Base-by-base conservation (phyloP, 225 moss, liverwort and hornwort genomes). In the Sphagnum contortum region DNA sequence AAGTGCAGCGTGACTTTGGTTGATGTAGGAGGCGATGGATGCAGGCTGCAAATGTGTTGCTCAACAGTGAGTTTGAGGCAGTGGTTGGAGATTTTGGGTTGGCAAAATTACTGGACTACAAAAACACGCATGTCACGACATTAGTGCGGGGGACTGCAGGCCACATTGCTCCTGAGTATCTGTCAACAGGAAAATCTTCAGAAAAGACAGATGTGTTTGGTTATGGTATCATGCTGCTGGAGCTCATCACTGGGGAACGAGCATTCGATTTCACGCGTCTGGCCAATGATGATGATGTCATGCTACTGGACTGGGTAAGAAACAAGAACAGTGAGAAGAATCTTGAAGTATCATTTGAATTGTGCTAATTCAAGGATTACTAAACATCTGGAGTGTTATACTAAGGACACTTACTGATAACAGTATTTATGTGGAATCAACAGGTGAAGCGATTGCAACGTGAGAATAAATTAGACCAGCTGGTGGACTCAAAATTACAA, bases 191-290 rank as follows among this genome's bases (percentile, higher is more conserved):
- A 68, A 94, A 94, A 70, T 94, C 94, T 48, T 94, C 94, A 7
- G 94, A 94, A 70, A 94, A 94, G 70, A 94, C 94, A 2, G 94
- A 94, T 74, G 84, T 94, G 4, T 94, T 91, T 75, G 94, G 94
- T 50, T 94, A 86, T 74, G 94, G 94, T 62, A 89, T 94, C 49
- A 91, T 94, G 91, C 66, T 94, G 10, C 73, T 94, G 74, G 94
- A 94, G 80, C 91, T 94, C 44, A 91, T 94, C 58, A 94, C 94
- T 12, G 94, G 94, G 55, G 91, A 91, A 74, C 89, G 91, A 67
- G 91, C 94, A 4, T 94, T 89, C 57, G 94, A 94, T 67, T 86
- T 94, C 75, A 87, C 91, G 56, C 89, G 94, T 64, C 82, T 94
- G 47, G 94, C 94, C 49, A 91, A 91, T 74, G 94, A 91, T 69